Evolutionary conservation across 2,329 filamentous ascomycete genomes (phyloP).

Genomic region (Neonectria hederae): DNA sequence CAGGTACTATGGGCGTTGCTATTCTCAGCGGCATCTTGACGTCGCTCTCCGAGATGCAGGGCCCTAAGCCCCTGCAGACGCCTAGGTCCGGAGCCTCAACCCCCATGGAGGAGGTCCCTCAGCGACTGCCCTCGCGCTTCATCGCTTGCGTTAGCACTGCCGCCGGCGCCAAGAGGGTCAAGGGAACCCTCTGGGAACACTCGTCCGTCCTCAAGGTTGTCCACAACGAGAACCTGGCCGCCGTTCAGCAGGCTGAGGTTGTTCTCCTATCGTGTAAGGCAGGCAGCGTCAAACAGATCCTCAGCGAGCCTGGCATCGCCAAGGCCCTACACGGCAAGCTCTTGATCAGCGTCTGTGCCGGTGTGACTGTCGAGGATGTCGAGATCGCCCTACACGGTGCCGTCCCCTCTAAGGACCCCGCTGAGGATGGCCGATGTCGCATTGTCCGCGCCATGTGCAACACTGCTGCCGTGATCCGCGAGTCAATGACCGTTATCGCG

Average conservation of each 20-base stretch:
- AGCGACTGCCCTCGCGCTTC: constrained; percentile 75
- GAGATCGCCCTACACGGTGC: constrained; percentile 69
- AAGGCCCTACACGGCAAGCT: constrained; percentile 82
- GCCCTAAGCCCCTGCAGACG: constrained; percentile 55
- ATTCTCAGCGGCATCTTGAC: constrained; percentile 83
- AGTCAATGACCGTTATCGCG: constrained; percentile 85
- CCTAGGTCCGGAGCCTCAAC: constrained; percentile 55
- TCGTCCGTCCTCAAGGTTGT: constrained; percentile 70
- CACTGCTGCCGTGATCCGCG: constrained; percentile 79
- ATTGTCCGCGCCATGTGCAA: constrained; percentile 87
- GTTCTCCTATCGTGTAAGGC: constrained; percentile 85
- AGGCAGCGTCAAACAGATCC: constrained; percentile 74
- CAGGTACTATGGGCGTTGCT: constrained; percentile 86
- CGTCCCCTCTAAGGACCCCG: constrained; percentile 56
- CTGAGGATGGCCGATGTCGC: constrained; percentile 62
- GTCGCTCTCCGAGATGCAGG: constrained; percentile 67
- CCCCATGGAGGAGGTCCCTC: constrained; percentile 59
- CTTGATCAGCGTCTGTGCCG: constrained; percentile 82
- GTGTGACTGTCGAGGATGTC: constrained; percentile 76
- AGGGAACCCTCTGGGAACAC: constrained; percentile 71
- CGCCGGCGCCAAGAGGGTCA: constrained; percentile 75
- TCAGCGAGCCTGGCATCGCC: constrained; percentile 73
- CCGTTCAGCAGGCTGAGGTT: constrained; percentile 75
- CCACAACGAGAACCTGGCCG: constrained; percentile 75
- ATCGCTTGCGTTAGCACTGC: constrained; percentile 80